A percentile compares a stretch with the other conserved stretches of the same genome.
Conservation (phyloP, 129 eudicot species). For the Ambrosia artemisiifolia region DNA sequence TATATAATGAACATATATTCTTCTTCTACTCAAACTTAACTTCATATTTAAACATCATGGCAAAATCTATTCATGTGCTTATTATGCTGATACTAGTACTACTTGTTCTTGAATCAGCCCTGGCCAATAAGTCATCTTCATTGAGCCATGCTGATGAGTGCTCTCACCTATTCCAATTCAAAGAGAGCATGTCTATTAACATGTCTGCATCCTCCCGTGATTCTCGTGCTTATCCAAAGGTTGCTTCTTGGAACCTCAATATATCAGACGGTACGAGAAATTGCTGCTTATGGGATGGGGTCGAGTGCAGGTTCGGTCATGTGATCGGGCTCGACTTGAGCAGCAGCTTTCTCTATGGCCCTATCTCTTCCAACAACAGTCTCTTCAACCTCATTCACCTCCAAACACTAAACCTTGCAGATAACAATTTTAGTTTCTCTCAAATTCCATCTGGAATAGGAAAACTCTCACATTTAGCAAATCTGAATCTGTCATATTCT, state of each 20-base stretch:
- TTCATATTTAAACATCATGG: not conserved
- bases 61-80: not conserved
- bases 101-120: not conserved
- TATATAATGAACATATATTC: no score
- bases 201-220: not conserved
- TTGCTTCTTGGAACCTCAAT: not conserved
- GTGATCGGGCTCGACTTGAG: conserved; percentile 21
- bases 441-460: conserved; percentile 22
- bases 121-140: no score
- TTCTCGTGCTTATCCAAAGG: not conserved
- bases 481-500: no score
- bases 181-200: not conserved
- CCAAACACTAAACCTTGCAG: conserved; percentile 4
- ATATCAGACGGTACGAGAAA: not conserved
- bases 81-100: not conserved
- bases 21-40: not conserved
- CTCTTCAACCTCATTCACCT: conserved; percentile 22
- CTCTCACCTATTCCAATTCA: not conserved
- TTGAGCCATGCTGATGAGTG: not conserved
- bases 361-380: conserved; percentile 5
- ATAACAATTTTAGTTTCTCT: conserved; percentile 12
- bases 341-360: conserved; percentile 22
- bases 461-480: not conserved
- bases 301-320: conserved; percentile 19
- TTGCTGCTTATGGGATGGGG: conserved; percentile 29